These are phyloP conservation scores for Leonotis leonurus DNA, from an alignment of 257 asterid genomes.

Conservation along the genomic window DNA sequence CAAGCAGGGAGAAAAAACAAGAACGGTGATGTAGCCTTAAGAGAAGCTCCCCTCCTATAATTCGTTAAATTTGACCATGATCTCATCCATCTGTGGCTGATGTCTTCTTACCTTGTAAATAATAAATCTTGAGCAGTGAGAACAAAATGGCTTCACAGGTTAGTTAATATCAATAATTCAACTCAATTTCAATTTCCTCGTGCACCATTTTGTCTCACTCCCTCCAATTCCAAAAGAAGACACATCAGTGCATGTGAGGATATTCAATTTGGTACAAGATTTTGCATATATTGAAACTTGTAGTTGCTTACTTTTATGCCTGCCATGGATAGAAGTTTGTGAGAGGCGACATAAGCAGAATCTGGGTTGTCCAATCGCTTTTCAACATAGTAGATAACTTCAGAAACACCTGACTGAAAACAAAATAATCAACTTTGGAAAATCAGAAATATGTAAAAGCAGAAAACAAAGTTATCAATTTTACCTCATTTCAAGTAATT, in stretches of 20 bases:
- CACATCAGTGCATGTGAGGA: neutral
- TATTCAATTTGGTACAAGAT: conserved; percentile 11
- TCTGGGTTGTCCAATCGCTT: conserved; percentile 58
- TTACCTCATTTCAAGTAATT: too few relatives aligned
- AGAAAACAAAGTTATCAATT: too few relatives aligned
- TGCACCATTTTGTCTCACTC: neutral
- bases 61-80: conserved; percentile 53
- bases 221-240: neutral
- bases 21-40: neutral
- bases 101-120: conserved; percentile 64
- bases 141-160: neutral
- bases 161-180: neutral
- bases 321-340: conserved; percentile 75
- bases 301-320: conserved; percentile 61
- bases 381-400: conserved; percentile 79
- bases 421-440: neutral
- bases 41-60: conserved; percentile 35
- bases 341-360: conserved; percentile 64
- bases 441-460: neutral
- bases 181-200: neutral
- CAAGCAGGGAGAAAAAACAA: neutral
- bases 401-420: conserved; percentile 86
- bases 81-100: conserved; percentile 64
- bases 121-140: neutral
- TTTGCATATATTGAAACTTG: neutral